Evolutionary conservation across 129 eudicot genomes (phyloP), one percentile per base, ranked within the genome.

Genomic region (Logfia minima): DNA sequence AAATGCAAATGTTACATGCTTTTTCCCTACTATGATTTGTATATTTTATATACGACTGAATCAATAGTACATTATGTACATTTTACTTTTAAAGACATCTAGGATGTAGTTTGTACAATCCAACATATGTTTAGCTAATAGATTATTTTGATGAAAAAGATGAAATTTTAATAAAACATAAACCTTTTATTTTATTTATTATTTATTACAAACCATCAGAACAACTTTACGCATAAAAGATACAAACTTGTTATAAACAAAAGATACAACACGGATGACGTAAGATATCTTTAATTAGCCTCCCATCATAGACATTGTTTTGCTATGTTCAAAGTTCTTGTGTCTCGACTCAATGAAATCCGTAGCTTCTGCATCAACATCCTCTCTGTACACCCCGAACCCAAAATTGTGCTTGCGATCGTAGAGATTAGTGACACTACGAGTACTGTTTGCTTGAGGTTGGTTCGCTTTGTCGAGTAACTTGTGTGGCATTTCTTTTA

Each of bases 361-460:
- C 35, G 84, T 80, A 17, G 95, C 95, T 84, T 89, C 81, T 13
- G 83, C 84, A 81, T 91, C 88, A 26, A 91, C 69, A 56, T 80
- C 86, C 75, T 17, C 84, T 29, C 61, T 23, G 13, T 32, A 0
- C 4, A 7, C 22, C 6, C 2, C 19, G 31, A 64, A 43, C 72
- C 68, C 62, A 43, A 28, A 34, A 5, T 6, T 35, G 62, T 62
- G 43, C 64, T 56, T 75, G 6, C 10, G 63, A 2, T 78, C 83
- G 24, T 66, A 41, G 31, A 48, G 62, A 71, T 28, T 60, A 9
- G 32, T 64, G 37, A 74, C 78, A 51, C 43, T 70, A 29, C 43
- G 71, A 13, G 59, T 48, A 18, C 14, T 31, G 74, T 77, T 70
- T 51, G 68, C 66, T 65, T 48, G 74, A 32, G 76, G 64, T 48